Base-by-base conservation (phyloP, 2,329 filamentous ascomycete genomes). In the Colletotrichum sublineola region DNA sequence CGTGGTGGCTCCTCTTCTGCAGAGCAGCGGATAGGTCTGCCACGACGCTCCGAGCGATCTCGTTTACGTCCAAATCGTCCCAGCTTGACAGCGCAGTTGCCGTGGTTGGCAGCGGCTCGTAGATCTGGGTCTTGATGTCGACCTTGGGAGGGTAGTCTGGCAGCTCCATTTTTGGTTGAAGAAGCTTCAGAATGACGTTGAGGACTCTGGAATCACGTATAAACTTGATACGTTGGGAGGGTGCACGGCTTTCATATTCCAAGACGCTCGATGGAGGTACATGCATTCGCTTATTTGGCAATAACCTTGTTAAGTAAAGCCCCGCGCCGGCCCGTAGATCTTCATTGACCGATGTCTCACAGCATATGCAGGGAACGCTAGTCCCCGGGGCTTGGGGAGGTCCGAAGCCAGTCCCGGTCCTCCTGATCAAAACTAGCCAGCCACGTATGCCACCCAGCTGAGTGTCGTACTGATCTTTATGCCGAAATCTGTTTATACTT, bases 111-210 rank as follows among this genome's bases (percentile, higher is more conserved):
- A 72, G 61, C 20, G 56, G 20, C 24, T 66, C 65, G 68, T 75
- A 75, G 8, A 75, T 66, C 12, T 75, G 67, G 7, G 12, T 61
- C 20, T 31, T 42, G 29, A 73, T 67, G 36, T 75, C 71, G 31
- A 63, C 63, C 18, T 55, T 71, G 1, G 71, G 67, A 1, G 73
- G 71, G 7, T 36, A 36, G 9, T 75, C 73, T 1, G 71, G 50
- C 5, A 72, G 44, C 2, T 53, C 31, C 68, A 72, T 74, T 4
- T 38, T 52, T n/a, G 29, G 18, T 46, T 48, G 14, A 4, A 4
- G 3, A 3, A 36, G 14, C 2, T 31, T 9, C 14, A 15, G 9
- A 40, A 40, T 14, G n/a, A 33, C 6, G 44, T 20, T 11, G 31
- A 62, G 5, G 5, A n/a, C 6, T 6, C 3, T 1, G 18, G 7